phyloP scores from a whole-genome alignment of 2,329 filamentous ascomycete genomes.

The Exophiala bonariae region DNA sequence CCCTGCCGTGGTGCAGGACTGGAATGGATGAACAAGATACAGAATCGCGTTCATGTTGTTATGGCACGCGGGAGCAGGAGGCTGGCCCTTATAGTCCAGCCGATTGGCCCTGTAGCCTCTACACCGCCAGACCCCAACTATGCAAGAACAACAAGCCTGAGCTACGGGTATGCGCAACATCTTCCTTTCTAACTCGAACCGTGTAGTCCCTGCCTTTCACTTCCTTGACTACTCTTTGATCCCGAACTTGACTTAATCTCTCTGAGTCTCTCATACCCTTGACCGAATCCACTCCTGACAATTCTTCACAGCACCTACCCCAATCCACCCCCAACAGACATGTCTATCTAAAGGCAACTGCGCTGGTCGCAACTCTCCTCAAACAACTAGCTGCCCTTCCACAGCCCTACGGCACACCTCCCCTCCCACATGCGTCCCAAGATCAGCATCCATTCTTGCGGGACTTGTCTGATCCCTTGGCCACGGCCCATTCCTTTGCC shows the following conservation, averaged over 20 bases:
- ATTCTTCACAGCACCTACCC: conserved; percentile 5
- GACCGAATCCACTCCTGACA: conserved; percentile 14
- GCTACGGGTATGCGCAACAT: conserved; percentile 28
- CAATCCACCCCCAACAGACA: neutral
- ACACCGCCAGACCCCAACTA: conserved; percentile 24
- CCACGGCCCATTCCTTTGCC: conserved; percentile 25
- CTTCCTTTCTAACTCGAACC: conserved; percentile 21
- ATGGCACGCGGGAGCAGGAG: conserved; percentile 35
- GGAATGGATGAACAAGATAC: conserved; percentile 46
- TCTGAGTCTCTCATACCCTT: neutral
- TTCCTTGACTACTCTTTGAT: conserved; percentile 8
- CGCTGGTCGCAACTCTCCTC: conserved; percentile 28
- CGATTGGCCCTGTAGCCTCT: conserved; percentile 32
- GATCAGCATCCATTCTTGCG: conserved; percentile 48
- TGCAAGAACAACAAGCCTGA: conserved; percentile 23
- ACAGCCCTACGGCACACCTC: conserved; percentile 29
- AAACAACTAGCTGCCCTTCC: conserved; percentile 18
- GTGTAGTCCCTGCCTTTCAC: conserved; percentile 11
- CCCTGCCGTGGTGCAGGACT: conserved; percentile 42
- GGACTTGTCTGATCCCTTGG: conserved; percentile 41
- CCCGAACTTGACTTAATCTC: conserved; percentile 2
- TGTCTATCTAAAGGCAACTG: conserved; percentile 23
- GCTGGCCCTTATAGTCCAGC: conserved; percentile 28
- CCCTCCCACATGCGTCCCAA: conserved; percentile 44
- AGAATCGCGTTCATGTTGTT: conserved; percentile 29